A percentile compares a stretch with the other conserved stretches of the same genome.
Conservation (phyloP, 2,329 filamentous ascomycete genomes). For the Parastagonospora nodorum region DNA sequence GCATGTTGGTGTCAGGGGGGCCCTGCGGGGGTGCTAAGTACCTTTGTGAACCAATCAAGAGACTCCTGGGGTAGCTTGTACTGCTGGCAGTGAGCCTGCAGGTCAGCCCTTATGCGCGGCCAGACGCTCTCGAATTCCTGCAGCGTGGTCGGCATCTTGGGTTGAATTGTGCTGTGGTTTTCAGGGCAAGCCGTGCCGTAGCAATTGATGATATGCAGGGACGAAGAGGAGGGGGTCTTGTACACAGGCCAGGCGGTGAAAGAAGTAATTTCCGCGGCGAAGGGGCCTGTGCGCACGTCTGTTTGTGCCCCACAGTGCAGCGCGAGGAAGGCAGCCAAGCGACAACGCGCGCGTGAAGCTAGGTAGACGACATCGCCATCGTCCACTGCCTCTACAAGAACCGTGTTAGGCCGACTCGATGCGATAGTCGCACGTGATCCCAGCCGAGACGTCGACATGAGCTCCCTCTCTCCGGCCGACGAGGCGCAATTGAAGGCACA, state of each 20-base stretch:
- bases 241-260: slow-evolving; percentile 18
- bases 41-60: slow-evolving; percentile 84
- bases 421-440: neutral
- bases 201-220: slow-evolving; percentile 12
- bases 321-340: slow-evolving; percentile 17
- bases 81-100: slow-evolving; percentile 76
- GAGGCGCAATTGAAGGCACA: slow-evolving; percentile 69
- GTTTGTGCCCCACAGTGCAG: slow-evolving; percentile 8
- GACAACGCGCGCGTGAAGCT: slow-evolving; percentile 13
- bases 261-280: slow-evolving; percentile 20
- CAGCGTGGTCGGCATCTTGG: slow-evolving; percentile 71
- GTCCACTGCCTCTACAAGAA: neutral
- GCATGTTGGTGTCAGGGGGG: slow-evolving; percentile 7
- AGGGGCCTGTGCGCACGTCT: slow-evolving; percentile 1
- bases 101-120: slow-evolving; percentile 80
- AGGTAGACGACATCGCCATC: neutral
- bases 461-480: slow-evolving; percentile 47
- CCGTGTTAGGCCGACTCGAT: too few relatives aligned
- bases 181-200: neutral
- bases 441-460: slow-evolving; percentile 7
- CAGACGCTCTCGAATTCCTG: slow-evolving; percentile 90
- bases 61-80: slow-evolving; percentile 85
- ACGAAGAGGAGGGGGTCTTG: slow-evolving; percentile 14
- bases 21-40: slow-evolving; percentile 43
- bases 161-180: neutral